Base-by-base conservation (phyloP, 805 yeast genomes). In the Scheffersomyces ergatensis region DNA sequence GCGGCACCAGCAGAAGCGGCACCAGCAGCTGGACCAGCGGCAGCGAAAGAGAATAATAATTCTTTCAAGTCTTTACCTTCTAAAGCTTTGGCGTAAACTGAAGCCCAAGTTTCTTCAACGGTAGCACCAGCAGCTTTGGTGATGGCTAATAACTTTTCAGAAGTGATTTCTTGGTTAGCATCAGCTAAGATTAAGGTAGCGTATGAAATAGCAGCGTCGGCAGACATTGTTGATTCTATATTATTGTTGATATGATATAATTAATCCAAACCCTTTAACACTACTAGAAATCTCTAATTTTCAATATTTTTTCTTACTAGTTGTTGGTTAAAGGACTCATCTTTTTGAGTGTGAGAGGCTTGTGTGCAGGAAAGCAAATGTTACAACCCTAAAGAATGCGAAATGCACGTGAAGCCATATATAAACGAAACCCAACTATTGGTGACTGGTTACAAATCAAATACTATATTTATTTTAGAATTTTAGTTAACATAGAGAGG, bases 161-260 rank as follows among this genome's bases (percentile, higher is more conserved):
- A 47, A 54, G 96, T 80, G 82, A 93, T 81, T 74, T 90, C 97
- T 66, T 89, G 77, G 65, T 89, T 97, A 65, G 97, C 88, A 70
- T 92, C 99, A 57, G 97, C 96, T 74, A 92, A 82, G 78, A 92
- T 89, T 74, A 92, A 83, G 67, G 98, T 96, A 72, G 99, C 98
- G 86, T 89, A 89, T 61, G 97, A 86, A 68, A 89, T 88, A 68
- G 92, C 83, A 65, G 95, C 81, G 81, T 89, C 96, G 63, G 79
- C 65, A 72, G 95, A 85, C 96, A 88, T 88, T 70, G 58, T 70
- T 46, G 5, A 8, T 26, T 8, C 12, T 26, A 11, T 26, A 26
- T 26, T 11, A 26, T 7, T 8, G 14, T 7, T 11, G 8, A 6
- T 26, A 26, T 11, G 7, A 13, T 6, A 26, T 26, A 26, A 11